These are phyloP conservation scores for Dioscorea zingiberensis DNA, from an alignment of 106 monocot genomes.

Conservation along the genomic window DNA sequence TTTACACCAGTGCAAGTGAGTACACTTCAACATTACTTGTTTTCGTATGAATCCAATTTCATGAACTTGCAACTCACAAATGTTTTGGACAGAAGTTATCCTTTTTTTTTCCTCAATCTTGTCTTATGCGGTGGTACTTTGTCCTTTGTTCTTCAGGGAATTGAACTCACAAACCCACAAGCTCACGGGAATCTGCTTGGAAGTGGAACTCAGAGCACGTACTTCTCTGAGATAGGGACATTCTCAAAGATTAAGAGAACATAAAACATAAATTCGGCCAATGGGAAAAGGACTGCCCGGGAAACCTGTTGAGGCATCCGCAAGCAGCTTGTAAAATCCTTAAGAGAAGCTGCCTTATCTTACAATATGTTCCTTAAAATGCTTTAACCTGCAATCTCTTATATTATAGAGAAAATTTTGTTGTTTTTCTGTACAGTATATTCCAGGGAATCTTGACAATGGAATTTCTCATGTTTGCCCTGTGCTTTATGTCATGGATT, in stretches of 20 bases:
- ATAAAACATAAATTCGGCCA: background rate
- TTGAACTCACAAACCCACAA: conserved; percentile 71
- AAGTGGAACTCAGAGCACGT: conserved; percentile 75
- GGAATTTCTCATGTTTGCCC: no score
- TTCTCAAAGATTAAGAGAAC: conserved; percentile 71
- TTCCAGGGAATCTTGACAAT: no score
- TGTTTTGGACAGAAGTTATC: no score
- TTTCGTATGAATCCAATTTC: background rate
- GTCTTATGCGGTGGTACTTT: background rate
- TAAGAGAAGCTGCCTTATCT: no score
- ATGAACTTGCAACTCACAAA: background rate
- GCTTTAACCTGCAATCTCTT: no score
- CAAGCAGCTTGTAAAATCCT: no score
- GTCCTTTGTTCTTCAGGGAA: conserved; percentile 38
- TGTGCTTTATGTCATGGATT: no score
- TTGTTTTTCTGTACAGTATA: no score
- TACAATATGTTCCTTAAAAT: no score
- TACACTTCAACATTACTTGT: background rate
- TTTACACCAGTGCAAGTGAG: conserved; percentile 97
- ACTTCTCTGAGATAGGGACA: conserved; percentile 67
- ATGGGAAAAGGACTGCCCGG: no score
- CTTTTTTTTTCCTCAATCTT: background rate
- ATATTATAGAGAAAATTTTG: no score
- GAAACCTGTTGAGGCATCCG: no score
- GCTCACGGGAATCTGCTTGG: conserved; percentile 48